phyloP scores from a whole-genome alignment of 2,329 filamentous ascomycete species.

The Ceratocystiopsis minuta region DNA sequence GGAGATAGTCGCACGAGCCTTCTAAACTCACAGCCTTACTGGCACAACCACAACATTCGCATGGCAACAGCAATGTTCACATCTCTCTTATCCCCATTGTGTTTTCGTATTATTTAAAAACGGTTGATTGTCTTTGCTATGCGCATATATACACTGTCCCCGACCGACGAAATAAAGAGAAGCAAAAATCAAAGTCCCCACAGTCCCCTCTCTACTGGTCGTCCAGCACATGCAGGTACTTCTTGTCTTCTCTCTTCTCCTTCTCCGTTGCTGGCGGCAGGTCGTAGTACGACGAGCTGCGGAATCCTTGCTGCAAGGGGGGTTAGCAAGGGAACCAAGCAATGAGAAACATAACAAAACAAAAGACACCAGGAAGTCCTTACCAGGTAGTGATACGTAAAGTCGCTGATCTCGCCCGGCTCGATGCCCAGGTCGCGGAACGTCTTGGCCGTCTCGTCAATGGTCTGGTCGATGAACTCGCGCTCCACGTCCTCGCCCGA shows the following conservation, averaged over 20 bases:
- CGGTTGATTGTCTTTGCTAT: no score
- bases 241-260: constrained; percentile 87
- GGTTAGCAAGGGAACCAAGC: constrained; percentile 15
- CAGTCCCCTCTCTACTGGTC: constrained; percentile 47
- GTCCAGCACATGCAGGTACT: constrained; percentile 88
- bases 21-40: no score
- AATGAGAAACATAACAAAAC: neutral
- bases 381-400: constrained; percentile 89
- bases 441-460: constrained; percentile 83
- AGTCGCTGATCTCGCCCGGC: constrained; percentile 66
- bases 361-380: constrained; percentile 17
- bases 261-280: constrained; percentile 85
- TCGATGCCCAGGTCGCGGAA: constrained; percentile 87
- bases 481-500: constrained; percentile 76
- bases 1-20: no score
- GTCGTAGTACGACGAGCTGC: constrained; percentile 78
- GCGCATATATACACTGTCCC: no score
- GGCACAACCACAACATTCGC: no score
- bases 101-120: no score
- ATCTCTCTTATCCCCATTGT: no score
- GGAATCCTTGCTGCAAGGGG: constrained; percentile 58
- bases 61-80: no score
- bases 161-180: no score
- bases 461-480: constrained; percentile 82
- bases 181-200: neutral